phyloP scores from a whole-genome alignment of 2,329 filamentous ascomycete genomes.

The Penicillium sp. region DNA sequence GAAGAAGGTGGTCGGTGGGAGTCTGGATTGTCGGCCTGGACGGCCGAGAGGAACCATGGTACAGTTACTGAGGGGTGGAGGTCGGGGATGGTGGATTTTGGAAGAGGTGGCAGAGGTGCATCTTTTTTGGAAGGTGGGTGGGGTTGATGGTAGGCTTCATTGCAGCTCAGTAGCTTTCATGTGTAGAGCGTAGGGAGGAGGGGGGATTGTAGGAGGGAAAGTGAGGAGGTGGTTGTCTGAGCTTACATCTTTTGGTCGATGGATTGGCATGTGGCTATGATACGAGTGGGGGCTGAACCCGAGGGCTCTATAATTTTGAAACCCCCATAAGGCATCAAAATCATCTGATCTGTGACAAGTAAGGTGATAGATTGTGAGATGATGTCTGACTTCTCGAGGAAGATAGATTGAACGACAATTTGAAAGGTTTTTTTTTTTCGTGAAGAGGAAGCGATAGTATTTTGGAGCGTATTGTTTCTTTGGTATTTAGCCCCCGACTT shows the following conservation, averaged over 20 bases:
- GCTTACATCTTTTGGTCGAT: background rate
- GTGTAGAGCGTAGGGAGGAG: background rate
- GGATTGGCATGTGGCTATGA: background rate
- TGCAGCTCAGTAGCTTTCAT: background rate
- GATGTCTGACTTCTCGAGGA: too few relatives aligned
- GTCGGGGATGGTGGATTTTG: background rate
- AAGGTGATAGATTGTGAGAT: too few relatives aligned
- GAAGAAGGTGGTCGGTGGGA: background rate
- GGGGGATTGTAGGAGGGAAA: background rate
- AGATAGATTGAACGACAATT: too few relatives aligned
- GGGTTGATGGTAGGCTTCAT: background rate
- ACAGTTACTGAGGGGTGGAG: slow-evolving; percentile 4
- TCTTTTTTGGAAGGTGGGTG: background rate
- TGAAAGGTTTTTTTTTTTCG: too few relatives aligned
- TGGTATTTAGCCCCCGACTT: too few relatives aligned
- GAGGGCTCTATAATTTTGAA: too few relatives aligned
- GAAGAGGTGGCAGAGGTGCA: background rate
- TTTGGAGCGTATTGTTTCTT: too few relatives aligned
- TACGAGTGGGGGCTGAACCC: background rate
- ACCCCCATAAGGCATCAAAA: too few relatives aligned
- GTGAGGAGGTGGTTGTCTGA: background rate
- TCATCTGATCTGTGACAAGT: too few relatives aligned
- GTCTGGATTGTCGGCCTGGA: slow-evolving; percentile 1
- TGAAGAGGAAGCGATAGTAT: too few relatives aligned
- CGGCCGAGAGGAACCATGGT: slow-evolving; percentile 6